Evolutionary conservation across 1,139 yeast genomes (phyloP).

Genomic region (Taphrina confusa): DNA sequence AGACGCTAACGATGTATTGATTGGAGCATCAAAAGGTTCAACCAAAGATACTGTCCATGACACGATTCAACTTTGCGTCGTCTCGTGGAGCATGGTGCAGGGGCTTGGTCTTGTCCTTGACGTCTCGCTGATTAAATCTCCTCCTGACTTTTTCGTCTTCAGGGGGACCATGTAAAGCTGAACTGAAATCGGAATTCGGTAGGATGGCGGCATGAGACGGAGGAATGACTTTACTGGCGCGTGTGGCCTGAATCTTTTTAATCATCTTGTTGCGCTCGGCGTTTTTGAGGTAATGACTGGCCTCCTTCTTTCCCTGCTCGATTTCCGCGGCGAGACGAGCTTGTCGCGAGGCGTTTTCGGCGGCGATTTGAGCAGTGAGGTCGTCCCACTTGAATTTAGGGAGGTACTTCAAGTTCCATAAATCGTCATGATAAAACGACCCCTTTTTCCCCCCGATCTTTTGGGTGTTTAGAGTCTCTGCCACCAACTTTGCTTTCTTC

Average conservation of each 20-base stretch:
- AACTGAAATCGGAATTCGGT: not conserved
- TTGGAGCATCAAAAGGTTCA: not conserved
- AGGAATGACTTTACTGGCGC: slow-evolving; percentile 43
- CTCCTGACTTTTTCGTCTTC: slow-evolving; percentile 38
- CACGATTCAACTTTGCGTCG: slow-evolving; percentile 9
- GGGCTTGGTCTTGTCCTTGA: slow-evolving; percentile 36
- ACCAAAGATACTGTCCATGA: slow-evolving; percentile 15
- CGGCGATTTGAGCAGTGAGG: slow-evolving; percentile 87
- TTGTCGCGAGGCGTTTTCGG: slow-evolving; percentile 85
- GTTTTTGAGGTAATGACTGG: slow-evolving; percentile 76
- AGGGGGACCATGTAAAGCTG: not conserved
- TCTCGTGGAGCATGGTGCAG: not conserved
- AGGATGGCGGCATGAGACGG: not conserved
- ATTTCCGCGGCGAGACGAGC: slow-evolving; percentile 84
- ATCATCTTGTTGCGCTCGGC: slow-evolving; percentile 86
- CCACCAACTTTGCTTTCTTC: slow-evolving; percentile 85
- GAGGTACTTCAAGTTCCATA: slow-evolving; percentile 82
- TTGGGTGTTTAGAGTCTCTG: slow-evolving; percentile 81
- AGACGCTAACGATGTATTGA: too few species aligned
- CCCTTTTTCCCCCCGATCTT: slow-evolving; percentile 90
- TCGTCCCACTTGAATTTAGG: slow-evolving; percentile 95
- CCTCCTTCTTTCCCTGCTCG: slow-evolving; percentile 82
- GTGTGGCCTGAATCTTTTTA: slow-evolving; percentile 60
- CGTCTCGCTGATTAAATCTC: slow-evolving; percentile 39
- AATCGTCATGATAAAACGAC: slow-evolving; percentile 90